These are phyloP conservation scores for Leccinum griseonigrum DNA, from an alignment of 1,284 basidiomycete genomes.

Conservation along the genomic window DNA sequence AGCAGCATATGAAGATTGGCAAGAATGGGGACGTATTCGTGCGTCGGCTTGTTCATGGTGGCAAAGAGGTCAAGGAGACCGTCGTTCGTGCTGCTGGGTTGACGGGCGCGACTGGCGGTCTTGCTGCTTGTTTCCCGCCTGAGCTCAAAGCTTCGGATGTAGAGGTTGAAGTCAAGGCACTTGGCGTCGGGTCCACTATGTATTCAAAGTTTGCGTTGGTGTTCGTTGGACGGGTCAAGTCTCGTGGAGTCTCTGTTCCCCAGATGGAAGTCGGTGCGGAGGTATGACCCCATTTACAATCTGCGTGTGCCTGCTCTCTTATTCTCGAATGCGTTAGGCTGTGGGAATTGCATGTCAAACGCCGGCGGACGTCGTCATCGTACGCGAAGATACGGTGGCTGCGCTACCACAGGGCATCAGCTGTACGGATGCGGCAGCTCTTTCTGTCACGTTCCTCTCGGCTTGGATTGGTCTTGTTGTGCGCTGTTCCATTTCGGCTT, in stretches of 20 bases:
- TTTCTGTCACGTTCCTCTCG: slow-evolving; percentile 22
- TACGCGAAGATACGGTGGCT: slow-evolving; percentile 14
- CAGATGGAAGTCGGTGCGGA: slow-evolving; percentile 8
- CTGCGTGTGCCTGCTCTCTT: neutral
- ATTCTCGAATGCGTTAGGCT: slow-evolving; percentile 8
- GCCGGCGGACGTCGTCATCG: slow-evolving; percentile 14
- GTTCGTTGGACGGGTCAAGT: slow-evolving; percentile 18
- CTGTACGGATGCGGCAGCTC: slow-evolving; percentile 17
- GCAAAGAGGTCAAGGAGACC: slow-evolving; percentile 11
- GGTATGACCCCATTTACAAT: slow-evolving; percentile 1
- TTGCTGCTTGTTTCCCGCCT: slow-evolving; percentile 22
- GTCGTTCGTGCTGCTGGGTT: slow-evolving; percentile 16
- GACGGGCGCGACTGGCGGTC: slow-evolving; percentile 4
- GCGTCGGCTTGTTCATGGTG: slow-evolving; percentile 24
- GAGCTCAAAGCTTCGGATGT: slow-evolving; percentile 11
- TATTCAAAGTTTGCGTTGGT: slow-evolving; percentile 9
- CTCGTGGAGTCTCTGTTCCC: slow-evolving; percentile 8
- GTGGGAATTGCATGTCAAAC: slow-evolving; percentile 15
- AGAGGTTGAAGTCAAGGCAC: slow-evolving; percentile 15
- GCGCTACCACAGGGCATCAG: slow-evolving; percentile 15
- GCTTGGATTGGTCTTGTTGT: slow-evolving; percentile 28
- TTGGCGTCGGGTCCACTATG: slow-evolving; percentile 9
- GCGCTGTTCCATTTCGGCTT: slow-evolving; percentile 17
- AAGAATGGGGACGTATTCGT: slow-evolving; percentile 24
- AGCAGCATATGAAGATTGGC: slow-evolving; percentile 30